Base-by-base conservation (phyloP, 2,329 filamentous ascomycete genomes). In the Grosmannia penicillata region DNA sequence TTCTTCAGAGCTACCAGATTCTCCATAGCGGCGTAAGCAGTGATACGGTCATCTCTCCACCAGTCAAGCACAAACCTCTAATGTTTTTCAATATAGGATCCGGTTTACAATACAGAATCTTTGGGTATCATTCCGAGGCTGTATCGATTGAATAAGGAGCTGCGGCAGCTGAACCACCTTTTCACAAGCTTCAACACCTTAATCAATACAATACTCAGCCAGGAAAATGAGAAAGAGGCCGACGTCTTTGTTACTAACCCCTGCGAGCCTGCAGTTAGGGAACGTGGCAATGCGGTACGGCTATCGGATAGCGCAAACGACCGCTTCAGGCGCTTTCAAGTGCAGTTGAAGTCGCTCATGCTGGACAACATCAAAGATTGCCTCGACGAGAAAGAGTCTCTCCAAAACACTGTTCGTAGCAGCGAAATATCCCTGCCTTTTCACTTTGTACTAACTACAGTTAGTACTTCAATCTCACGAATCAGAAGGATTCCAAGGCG, bases 391-490 rank as follows among this genome's bases (percentile, higher is more conserved):
- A 84, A 83, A 51, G 75, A 78, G 21, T 73, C 74, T 0, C 59
- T 86, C 21, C 76, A 80, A 4, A 70, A 72, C 45, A 73, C 83
- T 52, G 78, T 79, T 10, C 9, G 37, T 33, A 2, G 9, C 14
- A n/a, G 21, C 24, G 10, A 7, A 11, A 4, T 14, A 11, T 15
- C 23, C 4, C 9, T 15, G 17, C 11, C n/a, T 8, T 13, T 8
- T 14, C 21, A 13, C 6, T 1, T 2, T 4, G 19, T 22, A 25
- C 31, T 38, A 25, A 41, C 31, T 26, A 14, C 11, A 6, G 10
- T 1, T 51, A 82, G 76, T 84, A 84, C 53, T 85, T 85, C 64
- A 83, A 81, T 53, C 66, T 86, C 45, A 82, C 80, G 41, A 74
- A 79, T 15, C 74, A 84, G 50, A 83, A 81, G 52, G 78, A 85